A percentile compares a stretch with the other conserved stretches of the same genome.
Conservation (phyloP, 2,329 filamentous ascomycete genomes). For the Cadophora sp. region DNA sequence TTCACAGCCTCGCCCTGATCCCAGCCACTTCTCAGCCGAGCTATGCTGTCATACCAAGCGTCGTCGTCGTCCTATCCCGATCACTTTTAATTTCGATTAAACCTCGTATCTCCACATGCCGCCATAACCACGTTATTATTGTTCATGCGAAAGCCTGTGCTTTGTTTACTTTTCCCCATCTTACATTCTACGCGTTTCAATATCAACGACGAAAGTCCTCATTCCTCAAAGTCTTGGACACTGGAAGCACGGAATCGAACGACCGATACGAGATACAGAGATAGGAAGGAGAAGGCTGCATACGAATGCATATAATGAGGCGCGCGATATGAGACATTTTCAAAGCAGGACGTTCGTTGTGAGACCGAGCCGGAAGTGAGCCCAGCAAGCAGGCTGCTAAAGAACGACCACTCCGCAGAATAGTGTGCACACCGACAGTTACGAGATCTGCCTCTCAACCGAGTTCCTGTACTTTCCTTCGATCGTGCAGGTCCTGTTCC, state of each 20-base stretch:
- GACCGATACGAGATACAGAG: background rate
- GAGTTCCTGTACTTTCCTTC: background rate
- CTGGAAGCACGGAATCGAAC: background rate
- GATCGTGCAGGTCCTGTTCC: background rate
- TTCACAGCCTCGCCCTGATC: slow-evolving; percentile 21
- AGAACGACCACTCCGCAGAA: background rate
- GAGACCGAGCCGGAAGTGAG: slow-evolving; percentile 17
- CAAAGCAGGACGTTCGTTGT: slow-evolving; percentile 23
- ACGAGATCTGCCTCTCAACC: background rate
- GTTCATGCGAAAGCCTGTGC: slow-evolving; percentile 18
- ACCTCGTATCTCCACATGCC: slow-evolving; percentile 19
- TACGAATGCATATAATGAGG: slow-evolving; percentile 21
- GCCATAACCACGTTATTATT: slow-evolving; percentile 17
- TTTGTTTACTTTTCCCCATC: slow-evolving; percentile 22
- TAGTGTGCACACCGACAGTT: background rate
- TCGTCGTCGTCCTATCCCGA: background rate
- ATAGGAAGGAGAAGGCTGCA: slow-evolving; percentile 2
- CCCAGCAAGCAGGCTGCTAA: background rate
- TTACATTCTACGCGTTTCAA: background rate
- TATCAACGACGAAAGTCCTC: background rate
- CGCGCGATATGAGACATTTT: slow-evolving; percentile 31
- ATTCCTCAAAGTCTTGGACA: no score
- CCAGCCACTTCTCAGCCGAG: slow-evolving; percentile 17
- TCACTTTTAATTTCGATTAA: slow-evolving; percentile 24
- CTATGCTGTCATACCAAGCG: slow-evolving; percentile 22